Percentiles rank a stretch among this genome's conserved stretches.
These are phyloP conservation scores for Aspergillus phoenicis DNA, from an alignment of 2,329 filamentous ascomycete species.

Conservation along the genomic window DNA sequence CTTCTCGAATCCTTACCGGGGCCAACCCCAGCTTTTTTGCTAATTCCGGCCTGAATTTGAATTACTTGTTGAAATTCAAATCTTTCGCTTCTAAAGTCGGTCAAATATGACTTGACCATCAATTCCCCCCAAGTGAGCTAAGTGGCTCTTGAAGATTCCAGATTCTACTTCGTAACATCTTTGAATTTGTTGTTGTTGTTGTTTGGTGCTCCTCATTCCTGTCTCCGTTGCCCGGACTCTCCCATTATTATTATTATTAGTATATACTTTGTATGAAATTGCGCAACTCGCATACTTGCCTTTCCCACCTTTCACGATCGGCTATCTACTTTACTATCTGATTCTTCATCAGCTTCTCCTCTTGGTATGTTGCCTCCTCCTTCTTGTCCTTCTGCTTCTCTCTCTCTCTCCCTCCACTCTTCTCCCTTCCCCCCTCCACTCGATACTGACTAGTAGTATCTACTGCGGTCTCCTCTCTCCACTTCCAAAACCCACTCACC, in stretches of 20 bases:
- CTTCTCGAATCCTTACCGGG: constrained; percentile 11
- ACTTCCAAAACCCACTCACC: neutral
- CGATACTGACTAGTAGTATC: no score
- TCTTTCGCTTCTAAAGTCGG: neutral
- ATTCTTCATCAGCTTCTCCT: neutral
- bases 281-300: neutral
- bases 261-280: no score
- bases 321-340: no score
- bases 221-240: neutral
- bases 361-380: neutral
- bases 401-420: neutral
- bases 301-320: neutral
- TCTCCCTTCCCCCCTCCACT: neutral
- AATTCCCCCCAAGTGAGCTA: no score
- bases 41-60: neutral
- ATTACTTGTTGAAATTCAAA: neutral
- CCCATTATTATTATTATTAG: neutral
- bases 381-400: neutral
- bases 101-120: no score
- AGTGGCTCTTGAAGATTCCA: neutral
- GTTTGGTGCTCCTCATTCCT: neutral
- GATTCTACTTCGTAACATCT: neutral
- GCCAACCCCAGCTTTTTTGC: constrained; percentile 16
- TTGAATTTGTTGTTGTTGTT: neutral
- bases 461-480: neutral